Conservation (phyloP, 805 yeast species). For the Wickerhamiella sergipiensis region DNA sequence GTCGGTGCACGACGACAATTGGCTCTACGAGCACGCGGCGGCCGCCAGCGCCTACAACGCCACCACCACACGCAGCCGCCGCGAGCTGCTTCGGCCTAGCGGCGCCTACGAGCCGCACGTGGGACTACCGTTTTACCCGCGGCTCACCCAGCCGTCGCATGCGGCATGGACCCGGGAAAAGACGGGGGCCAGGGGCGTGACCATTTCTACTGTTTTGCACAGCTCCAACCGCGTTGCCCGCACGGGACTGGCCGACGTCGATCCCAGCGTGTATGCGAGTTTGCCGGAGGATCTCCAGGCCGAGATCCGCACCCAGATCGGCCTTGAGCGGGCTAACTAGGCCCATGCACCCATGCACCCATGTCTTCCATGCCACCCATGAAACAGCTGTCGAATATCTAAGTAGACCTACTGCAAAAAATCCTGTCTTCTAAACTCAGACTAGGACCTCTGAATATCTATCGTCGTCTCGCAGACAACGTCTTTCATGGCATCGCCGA, state of each 20-base stretch:
- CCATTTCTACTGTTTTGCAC: slow-evolving; percentile 10
- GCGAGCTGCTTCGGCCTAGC: slow-evolving; percentile 30
- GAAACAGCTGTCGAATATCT: no score
- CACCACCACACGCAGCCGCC: slow-evolving; percentile 44
- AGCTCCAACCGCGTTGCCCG: slow-evolving; percentile 35
- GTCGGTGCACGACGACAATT: slow-evolving; percentile 40
- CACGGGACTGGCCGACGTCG: slow-evolving; percentile 57
- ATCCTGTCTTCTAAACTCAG: no score
- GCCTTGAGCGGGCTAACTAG: no score
- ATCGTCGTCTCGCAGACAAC: slow-evolving; percentile 27
- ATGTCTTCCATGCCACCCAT: no score
- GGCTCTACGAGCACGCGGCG: slow-evolving; percentile 78
- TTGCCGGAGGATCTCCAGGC: slow-evolving; percentile 35
- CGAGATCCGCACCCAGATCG: slow-evolving; percentile 33
- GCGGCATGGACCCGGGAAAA: slow-evolving; percentile 18
- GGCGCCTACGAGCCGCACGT: slow-evolving; percentile 74
- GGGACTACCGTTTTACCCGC: slow-evolving; percentile 65
- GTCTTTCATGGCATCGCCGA: slow-evolving; percentile 18
- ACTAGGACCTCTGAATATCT: no score
- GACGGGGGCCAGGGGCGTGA: neutral
- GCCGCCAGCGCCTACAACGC: slow-evolving; percentile 63
- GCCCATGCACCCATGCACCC: no score
- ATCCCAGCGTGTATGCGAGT: slow-evolving; percentile 39
- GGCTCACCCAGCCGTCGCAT: slow-evolving; percentile 55
- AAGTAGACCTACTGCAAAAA: no score